Conservation (phyloP, 2,329 filamentous ascomycete species). For the Colletotrichum lupini region DNA sequence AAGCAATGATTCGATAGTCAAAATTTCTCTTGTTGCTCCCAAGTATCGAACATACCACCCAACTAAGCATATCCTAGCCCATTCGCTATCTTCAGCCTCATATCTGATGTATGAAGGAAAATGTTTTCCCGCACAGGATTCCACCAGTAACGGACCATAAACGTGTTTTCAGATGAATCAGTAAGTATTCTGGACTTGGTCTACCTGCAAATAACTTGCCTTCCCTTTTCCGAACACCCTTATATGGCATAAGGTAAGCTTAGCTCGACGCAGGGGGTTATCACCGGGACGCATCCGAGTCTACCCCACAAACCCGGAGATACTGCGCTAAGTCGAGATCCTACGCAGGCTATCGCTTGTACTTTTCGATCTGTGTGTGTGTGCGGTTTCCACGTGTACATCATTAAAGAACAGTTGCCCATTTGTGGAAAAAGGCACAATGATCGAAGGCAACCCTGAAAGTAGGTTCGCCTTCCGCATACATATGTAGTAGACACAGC, state of each 20-base stretch:
- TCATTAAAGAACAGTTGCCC: neutral
- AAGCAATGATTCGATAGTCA: neutral
- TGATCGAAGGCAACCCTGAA: neutral
- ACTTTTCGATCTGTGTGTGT: neutral
- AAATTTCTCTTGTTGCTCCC: neutral
- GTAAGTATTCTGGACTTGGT: too few species aligned
- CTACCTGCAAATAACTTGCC: neutral
- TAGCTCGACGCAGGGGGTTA: neutral
- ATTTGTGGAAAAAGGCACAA: slow-evolving; percentile 28
- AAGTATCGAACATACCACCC: neutral
- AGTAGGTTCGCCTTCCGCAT: neutral
- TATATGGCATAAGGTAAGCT: neutral
- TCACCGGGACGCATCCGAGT: neutral
- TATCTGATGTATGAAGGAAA: slow-evolving; percentile 1
- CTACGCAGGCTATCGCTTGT: neutral
- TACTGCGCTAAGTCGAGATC: neutral
- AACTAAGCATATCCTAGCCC: neutral
- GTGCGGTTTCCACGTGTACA: neutral
- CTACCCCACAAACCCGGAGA: slow-evolving; percentile 20
- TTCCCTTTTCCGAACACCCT: neutral
- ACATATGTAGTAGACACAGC: neutral
- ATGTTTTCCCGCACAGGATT: neutral
- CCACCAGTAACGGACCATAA: slow-evolving; percentile 1
- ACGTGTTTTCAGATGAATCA: neutral
- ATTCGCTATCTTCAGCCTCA: neutral